Percentiles rank a stretch among this genome's conserved stretches.
These are phyloP conservation scores for Aspergillus sp. DNA, from an alignment of 2,329 filamentous ascomycete genomes.

Conservation along the genomic window DNA sequence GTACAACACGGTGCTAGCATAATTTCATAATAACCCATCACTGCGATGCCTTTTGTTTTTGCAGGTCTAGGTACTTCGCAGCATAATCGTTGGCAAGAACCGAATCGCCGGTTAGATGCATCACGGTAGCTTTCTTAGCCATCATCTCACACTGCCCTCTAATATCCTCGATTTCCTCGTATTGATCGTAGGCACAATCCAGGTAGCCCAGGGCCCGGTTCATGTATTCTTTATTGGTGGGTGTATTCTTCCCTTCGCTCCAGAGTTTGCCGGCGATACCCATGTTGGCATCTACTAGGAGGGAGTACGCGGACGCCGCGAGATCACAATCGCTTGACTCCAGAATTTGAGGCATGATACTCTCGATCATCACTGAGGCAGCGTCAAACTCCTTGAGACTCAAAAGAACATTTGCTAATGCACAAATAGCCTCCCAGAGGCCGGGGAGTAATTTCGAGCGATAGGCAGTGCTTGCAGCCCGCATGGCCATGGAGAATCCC, in stretches of 20 bases:
- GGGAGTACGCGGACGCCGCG: slow-evolving; percentile 65
- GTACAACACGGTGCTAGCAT: neutral
- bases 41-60: slow-evolving; percentile 36
- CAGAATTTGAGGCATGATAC: slow-evolving; percentile 72
- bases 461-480: slow-evolving; percentile 73
- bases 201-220: slow-evolving; percentile 61
- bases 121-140: slow-evolving; percentile 77
- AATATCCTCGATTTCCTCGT: slow-evolving; percentile 65
- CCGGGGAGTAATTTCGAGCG: slow-evolving; percentile 66
- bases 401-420: slow-evolving; percentile 67
- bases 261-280: slow-evolving; percentile 63
- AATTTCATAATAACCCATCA: neutral
- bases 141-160: slow-evolving; percentile 74
- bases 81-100: slow-evolving; percentile 66
- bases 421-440: slow-evolving; percentile 71
- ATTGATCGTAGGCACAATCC: slow-evolving; percentile 64
- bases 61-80: slow-evolving; percentile 62
- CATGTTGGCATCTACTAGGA: slow-evolving; percentile 75
- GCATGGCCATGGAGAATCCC: slow-evolving; percentile 73
- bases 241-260: slow-evolving; percentile 24
- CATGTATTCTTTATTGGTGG: slow-evolving; percentile 56
- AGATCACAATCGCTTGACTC: slow-evolving; percentile 67
- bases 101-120: slow-evolving; percentile 67
- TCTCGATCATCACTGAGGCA: slow-evolving; percentile 63
- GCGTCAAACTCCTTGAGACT: slow-evolving; percentile 69